Evolutionary conservation across 495 filamentous ascomycete species (phyloP), one percentile per base, ranked within the genome.

Genomic region (Thozetella sp.): DNA sequence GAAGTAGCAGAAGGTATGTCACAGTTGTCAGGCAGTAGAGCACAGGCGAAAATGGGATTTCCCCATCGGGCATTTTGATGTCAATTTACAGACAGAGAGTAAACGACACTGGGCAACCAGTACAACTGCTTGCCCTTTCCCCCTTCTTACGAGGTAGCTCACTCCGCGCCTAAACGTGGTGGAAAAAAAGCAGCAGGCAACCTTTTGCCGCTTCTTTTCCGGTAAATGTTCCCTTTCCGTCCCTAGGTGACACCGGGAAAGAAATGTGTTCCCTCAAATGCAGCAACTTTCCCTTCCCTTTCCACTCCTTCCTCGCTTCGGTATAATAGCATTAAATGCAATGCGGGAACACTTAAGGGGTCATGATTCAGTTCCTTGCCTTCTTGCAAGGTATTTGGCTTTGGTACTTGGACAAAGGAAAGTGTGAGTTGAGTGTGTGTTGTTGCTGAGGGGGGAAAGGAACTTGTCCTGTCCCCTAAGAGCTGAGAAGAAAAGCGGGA

Each of bases 261-360:
- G 43, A 48, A n/a, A 48, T 48, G 43, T 48, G 43, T 48, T 48
- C 43, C 43, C 43, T 48, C 43, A 19, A 48, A 48, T 48, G 43
- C 43, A 48, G 43, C 43, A 48, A 48, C 43, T 48, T 19, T 3
- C 11, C 43, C 43, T 9, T 48, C 43, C 43, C 43, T 48, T 48
- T 20, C 43, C 43, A 20, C 43, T 48, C 43, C 9, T 48, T 48
- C 30, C 43, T 48, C 20, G 43, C 43, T 48, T 48, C n/a, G 11
- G n/a, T 48, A 19, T 48, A 48, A 10, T 48, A 48, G 43, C 43
- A 48, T 48, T 48, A 48, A 48, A 48, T 48, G 43, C 43, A 48
- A 48, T 48, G n/a, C 43, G 43, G 43, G 43, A 48, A 48, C 43
- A 48, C 43, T 48, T 15, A n/a, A n/a, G 43, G 20, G 43, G 20